Base-by-base conservation (phyloP, 2,329 filamentous ascomycete species). In the Trichoderma hamatum region DNA sequence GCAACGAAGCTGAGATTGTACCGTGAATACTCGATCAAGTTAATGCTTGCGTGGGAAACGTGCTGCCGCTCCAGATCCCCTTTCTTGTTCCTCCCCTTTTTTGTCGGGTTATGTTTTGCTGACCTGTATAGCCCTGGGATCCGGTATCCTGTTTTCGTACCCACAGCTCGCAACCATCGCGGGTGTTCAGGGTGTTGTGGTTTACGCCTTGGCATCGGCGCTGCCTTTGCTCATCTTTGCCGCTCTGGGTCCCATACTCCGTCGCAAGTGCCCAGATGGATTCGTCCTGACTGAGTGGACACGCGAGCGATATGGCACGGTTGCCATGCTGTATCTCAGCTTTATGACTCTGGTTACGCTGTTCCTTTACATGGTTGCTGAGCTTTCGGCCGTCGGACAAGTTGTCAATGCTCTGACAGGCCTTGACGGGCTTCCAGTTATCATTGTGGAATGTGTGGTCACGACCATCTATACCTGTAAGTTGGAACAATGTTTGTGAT, bases 31-130 rank as follows among this genome's bases (percentile, higher is more conserved):
- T 95, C 92, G 92, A 96, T 92, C 92, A 96, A 96, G 92, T 92
- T 95, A 96, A 95, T 94, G 91, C 92, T 96, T 96, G 92, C 92
- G 92, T 95, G 92, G 90, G 92, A 92, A 95, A 94, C 86, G 92
- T 95, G 92, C 91, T 94, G 92, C 92, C 92, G 92, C 92, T 93
- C 88, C 83, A 80, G 79, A 77, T 74, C 75, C 78, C 76, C 74
- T 71, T 56, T 26, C 69, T 63, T 71, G 73, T 73, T 71, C 67
- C 69, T 43, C 71, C 74, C 73, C 67, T 72, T 71, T 13, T 58
- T 43, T 43, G 16, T n/a, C 5, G 32, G 24, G 14, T 60, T 46
- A 26, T 21, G 34, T 21, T 62, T 36, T 71, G 80, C 84, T 86
- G 80, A 87, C 79, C 77, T 75, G 74, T 77, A 74, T 79, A 96